These are phyloP conservation scores for Crithidia sp. DNA, from an alignment of 208 protist species.

Conservation along the genomic window DNA sequence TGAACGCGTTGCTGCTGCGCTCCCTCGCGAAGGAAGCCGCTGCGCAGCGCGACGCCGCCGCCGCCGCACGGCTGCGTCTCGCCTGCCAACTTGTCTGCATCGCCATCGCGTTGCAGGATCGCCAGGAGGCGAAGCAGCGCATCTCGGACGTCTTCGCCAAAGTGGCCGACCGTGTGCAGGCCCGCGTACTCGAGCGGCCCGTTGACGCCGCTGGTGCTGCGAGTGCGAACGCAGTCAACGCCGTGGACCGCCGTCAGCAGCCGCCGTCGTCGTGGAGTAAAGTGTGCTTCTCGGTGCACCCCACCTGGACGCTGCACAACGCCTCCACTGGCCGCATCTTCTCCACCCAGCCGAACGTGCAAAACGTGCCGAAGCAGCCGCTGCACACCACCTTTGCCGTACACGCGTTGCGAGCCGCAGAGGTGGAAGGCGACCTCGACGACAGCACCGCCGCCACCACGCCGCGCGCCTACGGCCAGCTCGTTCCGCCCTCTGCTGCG, in stretches of 20 bases:
- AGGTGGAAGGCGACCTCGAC: not conserved
- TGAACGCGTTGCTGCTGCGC: constrained; percentile 15
- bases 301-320: constrained; percentile 67
- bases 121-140: constrained; percentile 27
- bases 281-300: constrained; percentile 74
- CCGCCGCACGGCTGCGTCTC: constrained; percentile 11
- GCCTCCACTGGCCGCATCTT: constrained; percentile 68
- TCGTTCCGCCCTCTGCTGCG: constrained; percentile 3
- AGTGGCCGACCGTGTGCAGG: constrained; percentile 22
- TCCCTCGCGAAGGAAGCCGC: constrained; percentile 1
- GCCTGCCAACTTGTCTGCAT: constrained; percentile 36
- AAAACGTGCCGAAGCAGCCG: constrained; percentile 61
- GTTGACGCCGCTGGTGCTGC: not conserved
- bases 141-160: constrained; percentile 37
- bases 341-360: constrained; percentile 63
- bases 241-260: not conserved
- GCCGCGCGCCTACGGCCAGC: not conserved
- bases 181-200: constrained; percentile 30
- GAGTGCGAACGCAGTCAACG: too few species aligned
- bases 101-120: constrained; percentile 58
- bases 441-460: not conserved
- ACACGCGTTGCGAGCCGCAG: constrained; percentile 5
- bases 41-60: not conserved
- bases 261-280: not conserved
- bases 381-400: constrained; percentile 28